Conservation (phyloP, 805 yeast species). For the Kuraishia borneana region DNA sequence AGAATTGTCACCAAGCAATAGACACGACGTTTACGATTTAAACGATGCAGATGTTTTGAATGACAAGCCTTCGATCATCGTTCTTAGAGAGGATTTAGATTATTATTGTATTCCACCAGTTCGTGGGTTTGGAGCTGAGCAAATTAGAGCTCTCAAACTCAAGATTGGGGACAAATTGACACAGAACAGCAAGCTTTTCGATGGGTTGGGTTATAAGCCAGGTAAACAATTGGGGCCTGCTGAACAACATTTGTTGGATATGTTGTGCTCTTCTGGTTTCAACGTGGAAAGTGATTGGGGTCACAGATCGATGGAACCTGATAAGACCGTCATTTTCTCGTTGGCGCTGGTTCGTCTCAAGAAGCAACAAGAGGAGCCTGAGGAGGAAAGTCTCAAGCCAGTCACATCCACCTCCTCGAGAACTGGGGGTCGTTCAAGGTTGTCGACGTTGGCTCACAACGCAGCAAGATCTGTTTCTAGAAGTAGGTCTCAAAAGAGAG, state of each 20-base stretch:
- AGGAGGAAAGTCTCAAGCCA: conserved; percentile 29
- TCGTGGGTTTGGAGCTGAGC: conserved; percentile 39
- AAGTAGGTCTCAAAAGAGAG: conserved; percentile 22
- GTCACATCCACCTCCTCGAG: conserved; percentile 24
- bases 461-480: conserved; percentile 47
- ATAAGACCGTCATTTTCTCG: conserved; percentile 78
- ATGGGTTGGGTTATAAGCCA: conserved; percentile 60
- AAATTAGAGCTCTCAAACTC: conserved; percentile 58
- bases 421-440: conserved; percentile 41
- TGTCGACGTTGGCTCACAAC: conserved; percentile 48
- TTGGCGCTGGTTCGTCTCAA: conserved; percentile 58
- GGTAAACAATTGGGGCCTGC: conserved; percentile 68
- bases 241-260: conserved; percentile 87
- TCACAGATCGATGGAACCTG: conserved; percentile 76
- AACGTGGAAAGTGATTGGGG: conserved; percentile 68
- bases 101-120: conserved; percentile 81
- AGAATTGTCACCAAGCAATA: conserved; percentile 29
- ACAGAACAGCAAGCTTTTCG: conserved; percentile 51
- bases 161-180: conserved; percentile 63
- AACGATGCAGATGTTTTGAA: conserved; percentile 54
- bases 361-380: conserved; percentile 15
- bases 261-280: conserved; percentile 90
- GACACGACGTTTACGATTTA: conserved; percentile 18
- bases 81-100: conserved; percentile 87
- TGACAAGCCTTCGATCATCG: conserved; percentile 83